Percentiles rank a stretch among this genome's conserved stretches.
These are phyloP conservation scores for Brettanomyces nanus DNA, from an alignment of 805 yeast species.

Conservation along the genomic window DNA sequence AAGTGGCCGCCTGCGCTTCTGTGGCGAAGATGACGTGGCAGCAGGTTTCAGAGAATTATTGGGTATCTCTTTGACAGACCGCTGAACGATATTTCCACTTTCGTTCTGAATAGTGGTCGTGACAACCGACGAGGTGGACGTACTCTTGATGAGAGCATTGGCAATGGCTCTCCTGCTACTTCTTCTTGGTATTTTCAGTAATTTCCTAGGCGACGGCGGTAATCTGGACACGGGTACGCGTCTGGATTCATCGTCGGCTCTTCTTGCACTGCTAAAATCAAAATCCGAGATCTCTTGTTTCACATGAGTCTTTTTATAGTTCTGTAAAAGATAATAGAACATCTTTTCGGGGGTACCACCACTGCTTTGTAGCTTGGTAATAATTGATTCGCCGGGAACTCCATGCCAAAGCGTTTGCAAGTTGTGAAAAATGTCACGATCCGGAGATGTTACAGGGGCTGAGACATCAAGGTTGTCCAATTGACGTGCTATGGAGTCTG, in stretches of 20 bases:
- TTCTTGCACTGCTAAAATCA: conserved; percentile 4
- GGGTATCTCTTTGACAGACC: conserved; percentile 24
- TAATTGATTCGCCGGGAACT: conserved; percentile 29
- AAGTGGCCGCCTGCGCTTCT: conserved; percentile 9
- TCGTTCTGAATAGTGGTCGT: conserved; percentile 28
- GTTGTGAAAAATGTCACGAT: conserved; percentile 43
- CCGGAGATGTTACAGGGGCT: conserved; percentile 28
- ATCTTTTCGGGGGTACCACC: conserved; percentile 27
- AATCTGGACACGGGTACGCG: not conserved
- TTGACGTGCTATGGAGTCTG: conserved; percentile 6
- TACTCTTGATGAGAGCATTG: conserved; percentile 9
- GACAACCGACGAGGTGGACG: conserved; percentile 22
- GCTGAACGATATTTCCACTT: conserved; percentile 23
- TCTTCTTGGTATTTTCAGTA: not conserved
- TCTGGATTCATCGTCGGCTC: not conserved
- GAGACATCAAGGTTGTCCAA: conserved; percentile 20
- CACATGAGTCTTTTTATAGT: conserved; percentile 24
- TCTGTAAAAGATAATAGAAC: conserved; percentile 27
- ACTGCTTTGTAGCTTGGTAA: conserved; percentile 18
- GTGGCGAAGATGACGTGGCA: conserved; percentile 21
- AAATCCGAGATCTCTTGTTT: conserved; percentile 7
- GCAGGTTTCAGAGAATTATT: not conserved
- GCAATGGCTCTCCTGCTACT: not conserved
- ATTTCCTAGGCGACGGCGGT: not conserved
- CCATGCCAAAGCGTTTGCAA: conserved; percentile 53